Evolutionary conservation across 768 basidiomycete genomes (phyloP), one percentile per base, ranked within the genome.

Genomic region (Boletus barrowsii): DNA sequence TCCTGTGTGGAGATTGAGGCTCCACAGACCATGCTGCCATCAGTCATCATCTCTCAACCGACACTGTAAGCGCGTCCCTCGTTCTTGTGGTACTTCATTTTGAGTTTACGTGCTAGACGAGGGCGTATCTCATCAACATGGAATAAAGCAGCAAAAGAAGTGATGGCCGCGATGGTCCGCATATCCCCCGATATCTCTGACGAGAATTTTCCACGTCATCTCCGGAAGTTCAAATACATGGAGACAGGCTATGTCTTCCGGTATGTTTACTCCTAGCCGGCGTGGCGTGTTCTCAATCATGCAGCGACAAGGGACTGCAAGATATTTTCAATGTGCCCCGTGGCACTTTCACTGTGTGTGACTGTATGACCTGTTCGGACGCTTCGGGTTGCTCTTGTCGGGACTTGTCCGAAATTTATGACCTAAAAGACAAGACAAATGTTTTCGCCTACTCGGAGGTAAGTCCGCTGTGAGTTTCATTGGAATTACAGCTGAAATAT

Each of bases 201-300:
- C 30, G 71, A 67, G 36, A 69, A 75, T 11, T 60, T 78, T 4
- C 84, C 83, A 0, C 66, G 59, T 4, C 60, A 81, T n/a, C 63
- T 72, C 5, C 56, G 67, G 0, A 62, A 62, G 15, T 87, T 87
- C 49, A 50, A 54, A 51, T 87, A 86, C 61, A 56, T 83, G 13
- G 86, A 87, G 61, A 69, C 66, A 36, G 71, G 73, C 10, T 87
- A 86, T 48, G 50, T 68, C 13, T 79, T 76, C 80, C 79, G 60
- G 44, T 82, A 69, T 18, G 44, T 49, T 37, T n/a, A 8, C 10
- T 24, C 47, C 20, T 52, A 45, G 6, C 29, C n/a, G 22, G 26
- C 36, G 36, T 50, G 59, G 36, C 18, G 44, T 48, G 22, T 55
- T 60, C 22, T 54, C 35, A 40, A 43, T 48, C 22, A 26, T 42